Evolutionary conservation across 2,329 filamentous ascomycete species (phyloP).

Genomic region (Cercospora janseana): DNA sequence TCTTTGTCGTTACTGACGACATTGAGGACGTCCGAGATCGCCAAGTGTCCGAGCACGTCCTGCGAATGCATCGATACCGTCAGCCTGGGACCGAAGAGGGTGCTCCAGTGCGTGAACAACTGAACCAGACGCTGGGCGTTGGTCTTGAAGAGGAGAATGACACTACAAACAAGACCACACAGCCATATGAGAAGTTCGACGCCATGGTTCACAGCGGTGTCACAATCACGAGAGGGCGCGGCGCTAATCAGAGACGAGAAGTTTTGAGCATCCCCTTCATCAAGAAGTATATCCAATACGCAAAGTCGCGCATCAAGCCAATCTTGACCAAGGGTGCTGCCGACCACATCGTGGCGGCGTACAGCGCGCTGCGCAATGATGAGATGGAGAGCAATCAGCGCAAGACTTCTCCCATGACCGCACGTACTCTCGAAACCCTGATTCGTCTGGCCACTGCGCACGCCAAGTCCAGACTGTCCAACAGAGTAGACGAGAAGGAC

Average conservation of each 20-base stretch:
- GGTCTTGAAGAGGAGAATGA: slow-evolving; percentile 71
- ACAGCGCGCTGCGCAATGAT: slow-evolving; percentile 90
- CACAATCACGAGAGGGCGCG: slow-evolving; percentile 70
- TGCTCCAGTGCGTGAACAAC: slow-evolving; percentile 85
- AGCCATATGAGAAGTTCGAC: slow-evolving; percentile 95
- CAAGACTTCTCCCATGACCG: slow-evolving; percentile 90
- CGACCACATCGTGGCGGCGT: slow-evolving; percentile 86
- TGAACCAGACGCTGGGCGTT: slow-evolving; percentile 79
- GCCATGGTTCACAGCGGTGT: slow-evolving; percentile 93
- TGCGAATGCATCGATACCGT: slow-evolving; percentile 95
- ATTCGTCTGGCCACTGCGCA: slow-evolving; percentile 96
- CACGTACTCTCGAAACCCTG: slow-evolving; percentile 94
- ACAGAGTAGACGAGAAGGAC: slow-evolving; percentile 83
- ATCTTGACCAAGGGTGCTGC: slow-evolving; percentile 86
- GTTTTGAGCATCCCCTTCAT: slow-evolving; percentile 96
- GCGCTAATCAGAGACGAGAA: slow-evolving; percentile 73
- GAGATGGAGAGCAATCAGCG: slow-evolving; percentile 93
- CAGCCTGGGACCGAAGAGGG: slow-evolving; percentile 91
- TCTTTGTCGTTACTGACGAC: slow-evolving; percentile 97
- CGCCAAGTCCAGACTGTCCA: slow-evolving; percentile 86
- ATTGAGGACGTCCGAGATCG: slow-evolving; percentile 92
- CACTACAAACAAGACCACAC: slow-evolving; percentile 71
- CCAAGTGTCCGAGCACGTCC: slow-evolving; percentile 89
- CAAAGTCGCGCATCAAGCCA: slow-evolving; percentile 87
- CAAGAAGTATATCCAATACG: slow-evolving; percentile 99